Conservation (phyloP, 345 rosid species). For the Syzygium aqueum region DNA sequence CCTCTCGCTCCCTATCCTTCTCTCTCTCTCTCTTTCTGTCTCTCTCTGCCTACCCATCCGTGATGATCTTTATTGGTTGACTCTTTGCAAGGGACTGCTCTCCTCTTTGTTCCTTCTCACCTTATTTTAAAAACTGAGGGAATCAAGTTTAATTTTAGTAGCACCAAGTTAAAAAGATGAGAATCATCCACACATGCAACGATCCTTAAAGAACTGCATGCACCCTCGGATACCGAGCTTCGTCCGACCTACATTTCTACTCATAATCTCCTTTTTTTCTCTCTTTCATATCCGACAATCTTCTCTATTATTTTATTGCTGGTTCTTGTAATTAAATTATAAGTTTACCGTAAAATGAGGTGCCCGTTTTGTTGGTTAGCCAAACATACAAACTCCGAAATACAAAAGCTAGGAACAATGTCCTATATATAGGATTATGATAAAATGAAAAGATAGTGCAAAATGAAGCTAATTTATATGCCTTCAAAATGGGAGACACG, state of each 20-base stretch:
- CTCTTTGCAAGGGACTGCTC: background rate
- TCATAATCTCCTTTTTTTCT: background rate
- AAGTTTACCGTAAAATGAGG: background rate
- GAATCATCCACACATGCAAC: background rate
- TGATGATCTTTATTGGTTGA: slow-evolving; percentile 5
- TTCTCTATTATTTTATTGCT: background rate
- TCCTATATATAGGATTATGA: background rate
- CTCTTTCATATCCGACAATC: background rate
- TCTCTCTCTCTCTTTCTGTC: background rate
- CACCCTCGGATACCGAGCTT: background rate
- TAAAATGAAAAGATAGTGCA: background rate
- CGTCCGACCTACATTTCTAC: background rate
- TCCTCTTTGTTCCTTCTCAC: background rate
- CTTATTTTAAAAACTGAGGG: background rate
- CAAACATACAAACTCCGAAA: background rate
- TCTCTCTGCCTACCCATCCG: background rate
- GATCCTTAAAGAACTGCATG: background rate
- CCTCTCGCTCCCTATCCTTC: background rate
- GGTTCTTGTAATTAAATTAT: background rate
- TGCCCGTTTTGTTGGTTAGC: background rate
- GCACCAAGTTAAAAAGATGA: background rate
- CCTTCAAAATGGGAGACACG: background rate
- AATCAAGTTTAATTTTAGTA: background rate
- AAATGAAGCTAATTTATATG: background rate
- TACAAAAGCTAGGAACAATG: background rate